Percentiles rank a stretch among this genome's conserved stretches.
These are phyloP conservation scores for Ustulina deusta DNA, from an alignment of 2,329 filamentous ascomycete genomes.

Conservation along the genomic window DNA sequence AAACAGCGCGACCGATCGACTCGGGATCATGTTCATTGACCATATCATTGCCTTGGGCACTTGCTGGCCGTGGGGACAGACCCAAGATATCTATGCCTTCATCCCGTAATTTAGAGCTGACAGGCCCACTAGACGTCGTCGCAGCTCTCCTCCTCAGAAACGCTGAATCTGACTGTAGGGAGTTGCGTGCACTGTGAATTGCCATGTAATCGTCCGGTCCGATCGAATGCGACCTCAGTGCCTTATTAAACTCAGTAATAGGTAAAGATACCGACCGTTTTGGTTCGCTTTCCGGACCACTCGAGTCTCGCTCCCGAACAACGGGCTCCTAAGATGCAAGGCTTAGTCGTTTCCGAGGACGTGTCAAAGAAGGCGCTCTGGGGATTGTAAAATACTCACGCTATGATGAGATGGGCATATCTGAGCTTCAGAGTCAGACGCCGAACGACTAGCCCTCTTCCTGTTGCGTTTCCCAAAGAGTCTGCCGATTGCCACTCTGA, in stretches of 20 bases:
- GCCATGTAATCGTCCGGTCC: constrained; percentile 66
- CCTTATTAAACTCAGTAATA: constrained; percentile 70
- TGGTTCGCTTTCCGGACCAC: constrained; percentile 53
- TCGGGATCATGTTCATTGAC: constrained; percentile 58
- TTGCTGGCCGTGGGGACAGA: constrained; percentile 71
- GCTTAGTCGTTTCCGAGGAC: constrained; percentile 25
- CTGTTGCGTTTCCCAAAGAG: constrained; percentile 67
- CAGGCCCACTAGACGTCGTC: constrained; percentile 58
- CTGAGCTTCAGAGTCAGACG: constrained; percentile 47
- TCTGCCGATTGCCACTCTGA: constrained; percentile 67
- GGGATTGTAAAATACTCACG: constrained; percentile 56
- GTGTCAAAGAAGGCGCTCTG: neutral
- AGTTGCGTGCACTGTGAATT: constrained; percentile 67
- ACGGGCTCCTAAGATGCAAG: constrained; percentile 54
- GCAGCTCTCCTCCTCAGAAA: constrained; percentile 57
- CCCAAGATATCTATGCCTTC: constrained; percentile 63
- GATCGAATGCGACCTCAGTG: constrained; percentile 71
- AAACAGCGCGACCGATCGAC: constrained; percentile 73
- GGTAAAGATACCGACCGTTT: constrained; percentile 71
- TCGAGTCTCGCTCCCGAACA: constrained; percentile 50
- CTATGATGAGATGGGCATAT: constrained; percentile 54
- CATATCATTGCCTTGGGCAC: constrained; percentile 64
- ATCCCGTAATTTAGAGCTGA: constrained; percentile 53
- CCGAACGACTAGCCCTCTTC: constrained; percentile 59
- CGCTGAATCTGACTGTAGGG: constrained; percentile 60